A percentile compares a stretch with the other conserved stretches of the same genome.
Conservation (phyloP, 257 asterid genomes). For the Solanum pinnatisectum region DNA sequence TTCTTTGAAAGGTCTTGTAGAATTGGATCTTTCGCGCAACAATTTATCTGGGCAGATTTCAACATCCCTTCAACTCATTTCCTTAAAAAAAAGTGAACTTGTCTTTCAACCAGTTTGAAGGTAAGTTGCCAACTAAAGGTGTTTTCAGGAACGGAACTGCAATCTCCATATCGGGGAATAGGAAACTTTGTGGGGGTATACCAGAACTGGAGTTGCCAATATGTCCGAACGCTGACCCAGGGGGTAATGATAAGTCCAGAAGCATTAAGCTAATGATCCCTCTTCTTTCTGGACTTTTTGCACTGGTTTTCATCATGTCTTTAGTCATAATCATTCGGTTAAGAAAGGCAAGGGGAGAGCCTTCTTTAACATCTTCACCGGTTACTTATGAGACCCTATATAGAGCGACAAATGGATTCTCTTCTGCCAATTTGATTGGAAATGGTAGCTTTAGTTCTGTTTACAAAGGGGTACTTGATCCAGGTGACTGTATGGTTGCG, state of each 20-base stretch:
- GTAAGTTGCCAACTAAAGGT: conserved; percentile 13
- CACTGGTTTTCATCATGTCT: not conserved
- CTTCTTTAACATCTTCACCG: not conserved
- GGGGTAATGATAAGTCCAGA: not conserved
- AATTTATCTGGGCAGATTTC: conserved; percentile 22
- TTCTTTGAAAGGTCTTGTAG: conserved; percentile 7
- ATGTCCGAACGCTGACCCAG: not conserved
- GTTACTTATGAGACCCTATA: conserved; percentile 3
- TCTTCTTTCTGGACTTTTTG: not conserved
- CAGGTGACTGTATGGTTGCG: not conserved
- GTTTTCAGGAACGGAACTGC: conserved; percentile 9
- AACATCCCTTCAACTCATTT: not conserved
- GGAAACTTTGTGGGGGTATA: conserved; percentile 25
- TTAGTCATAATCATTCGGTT: not conserved
- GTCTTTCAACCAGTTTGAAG: conserved; percentile 26
- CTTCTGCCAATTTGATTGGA: conserved; percentile 3
- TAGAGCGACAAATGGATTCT: conserved; percentile 22
- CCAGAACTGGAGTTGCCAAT: not conserved
- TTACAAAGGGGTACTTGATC: conserved; percentile 10
- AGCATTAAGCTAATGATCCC: not conserved
- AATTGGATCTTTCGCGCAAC: conserved; percentile 18
- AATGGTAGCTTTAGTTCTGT: conserved; percentile 8
- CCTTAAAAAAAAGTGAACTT: conserved; percentile 7
- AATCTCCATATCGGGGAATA: conserved; percentile 6
- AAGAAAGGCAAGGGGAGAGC: not conserved